Evolutionary conservation across 345 rosid genomes (phyloP), one percentile per base, ranked within the genome.

Genomic region (Passiflora organensis): DNA sequence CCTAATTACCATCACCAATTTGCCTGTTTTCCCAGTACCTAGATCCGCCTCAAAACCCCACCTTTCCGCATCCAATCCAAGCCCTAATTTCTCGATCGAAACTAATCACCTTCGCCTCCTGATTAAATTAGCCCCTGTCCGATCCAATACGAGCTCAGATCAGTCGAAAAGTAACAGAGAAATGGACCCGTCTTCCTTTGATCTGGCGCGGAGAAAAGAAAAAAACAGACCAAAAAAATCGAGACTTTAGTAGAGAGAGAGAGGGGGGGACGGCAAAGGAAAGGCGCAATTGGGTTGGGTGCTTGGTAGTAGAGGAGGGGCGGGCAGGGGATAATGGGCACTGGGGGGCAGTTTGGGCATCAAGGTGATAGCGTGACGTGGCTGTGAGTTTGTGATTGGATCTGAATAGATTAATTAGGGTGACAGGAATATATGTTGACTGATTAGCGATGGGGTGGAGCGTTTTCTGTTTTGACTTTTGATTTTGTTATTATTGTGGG

Each of bases 271-370:
- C 65, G 62, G 77, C 58, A 51, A 76, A 62, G 74, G 28, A 69
- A 59, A 72, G 68, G 69, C 14, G 74, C 54, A 54, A 52, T 69
- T 58, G 60, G 57, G 59, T 53, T 55, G 62, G 62, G 60, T 58
- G 51, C 66, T 67, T 64, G 72, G 70, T 20, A 48, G 74, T 28
- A 28, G 8, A n/a, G 34, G 8, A 12, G n/a, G 13, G 13, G 13
- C n/a, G 43, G 43, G n/a, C 13, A 15, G 54, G 45, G 56, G 48
- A 53, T n/a, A n/a, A 21, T 60, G 77, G 84, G 80, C 81, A 78
- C 57, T 34, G n/a, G 36, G 28, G 82, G 88, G 85, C 66, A 82
- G 80, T 28, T 56, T 68, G 82, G 79, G 81, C 73, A 76, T 37
- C 2, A 24, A 41, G 14, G 43, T 51, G 59, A 64, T 74, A 71